Evolutionary conservation across 257 asterid species (phyloP).

Genomic region (Ocimum tenuiflorum): DNA sequence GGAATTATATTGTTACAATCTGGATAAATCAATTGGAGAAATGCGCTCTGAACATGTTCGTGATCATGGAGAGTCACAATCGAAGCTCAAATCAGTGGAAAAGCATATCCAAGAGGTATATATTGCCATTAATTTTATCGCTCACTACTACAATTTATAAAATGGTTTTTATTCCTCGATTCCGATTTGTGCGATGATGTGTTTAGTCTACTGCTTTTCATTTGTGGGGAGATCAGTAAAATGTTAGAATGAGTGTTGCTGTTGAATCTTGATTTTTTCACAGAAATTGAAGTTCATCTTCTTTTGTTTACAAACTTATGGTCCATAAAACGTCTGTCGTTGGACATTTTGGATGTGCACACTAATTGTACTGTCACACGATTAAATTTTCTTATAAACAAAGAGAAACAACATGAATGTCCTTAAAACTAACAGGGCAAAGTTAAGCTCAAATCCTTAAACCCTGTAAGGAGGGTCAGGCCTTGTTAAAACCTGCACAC

Average conservation of each 20-base stretch:
- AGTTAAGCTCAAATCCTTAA: too few species aligned
- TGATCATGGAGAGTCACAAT: slow-evolving; percentile 67
- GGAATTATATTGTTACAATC: slow-evolving; percentile 82
- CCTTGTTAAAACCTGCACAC: not conserved
- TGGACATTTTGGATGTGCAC: slow-evolving; percentile 5
- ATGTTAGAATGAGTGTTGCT: not conserved
- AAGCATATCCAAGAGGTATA: slow-evolving; percentile 83
- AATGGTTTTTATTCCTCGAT: not conserved
- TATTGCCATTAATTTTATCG: slow-evolving; percentile 13
- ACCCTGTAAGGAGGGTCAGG: too few species aligned
- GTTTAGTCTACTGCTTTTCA: not conserved
- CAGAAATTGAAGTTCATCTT: not conserved
- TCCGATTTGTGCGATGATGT: not conserved
- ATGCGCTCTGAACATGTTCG: slow-evolving; percentile 75
- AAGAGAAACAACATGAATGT: too few species aligned
- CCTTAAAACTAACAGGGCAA: too few species aligned
- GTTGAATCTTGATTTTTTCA: not conserved
- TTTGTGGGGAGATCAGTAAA: not conserved
- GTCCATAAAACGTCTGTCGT: not conserved
- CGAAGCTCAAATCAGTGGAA: slow-evolving; percentile 74
- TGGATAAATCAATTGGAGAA: slow-evolving; percentile 86
- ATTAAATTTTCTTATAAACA: too few species aligned
- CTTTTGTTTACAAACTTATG: not conserved
- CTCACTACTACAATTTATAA: not conserved
- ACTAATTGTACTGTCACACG: not conserved